Base-by-base conservation (phyloP, 2,329 filamentous ascomycete genomes). In the Raffaelea albimanens region DNA sequence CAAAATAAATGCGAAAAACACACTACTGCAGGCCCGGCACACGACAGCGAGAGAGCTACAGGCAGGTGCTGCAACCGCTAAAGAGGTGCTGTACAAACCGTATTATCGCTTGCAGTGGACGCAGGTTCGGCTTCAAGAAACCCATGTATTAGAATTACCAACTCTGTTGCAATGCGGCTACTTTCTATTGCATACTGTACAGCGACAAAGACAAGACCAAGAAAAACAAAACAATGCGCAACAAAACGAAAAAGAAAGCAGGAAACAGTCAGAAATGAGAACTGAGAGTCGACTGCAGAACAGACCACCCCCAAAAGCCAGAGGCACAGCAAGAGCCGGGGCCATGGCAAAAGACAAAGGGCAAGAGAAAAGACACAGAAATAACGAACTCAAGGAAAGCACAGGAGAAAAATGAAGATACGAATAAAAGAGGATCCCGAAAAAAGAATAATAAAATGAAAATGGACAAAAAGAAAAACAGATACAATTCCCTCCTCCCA, bases 161-260 rank as follows among this genome's bases (percentile, higher is more conserved):
- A 38, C n/a, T 22, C 13, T 39, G 20, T 46, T 40, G 34, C 23
- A 43, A 43, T n/a, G 42, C 42, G 29, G 25, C 18, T 33, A 21
- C 42, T 34, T 19, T 48, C 46, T 48, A 48, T 48, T 44, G 34
- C 46, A 31, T 48, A 49, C 47, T 43, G 42, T 49, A 49, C 47
- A 49, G 36, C 47, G 47, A 34, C 14, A 48, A 48, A 23, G 29
- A 29, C 16, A 22, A 13, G 38, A n/a, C 18, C 8, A 18, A 23
- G 25, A n/a, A 29, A 36, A 22, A 42, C 14, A 44, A 31, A 43
- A 42, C n/a, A 38, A n/a, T n/a, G n/a, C n/a, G n/a, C n/a, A n/a
- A n/a, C n/a, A n/a, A 29, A 34, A 44, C 40, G 44, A 44, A 45
- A 50, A 46, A 45, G n/a, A 34, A 43, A 25, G 19, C 23, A 22